A percentile compares a stretch with the other conserved stretches of the same genome.
Evolutionary conservation across 2,329 filamentous ascomycete species (phyloP).

Genomic region (Cladophialophora yegresii): DNA sequence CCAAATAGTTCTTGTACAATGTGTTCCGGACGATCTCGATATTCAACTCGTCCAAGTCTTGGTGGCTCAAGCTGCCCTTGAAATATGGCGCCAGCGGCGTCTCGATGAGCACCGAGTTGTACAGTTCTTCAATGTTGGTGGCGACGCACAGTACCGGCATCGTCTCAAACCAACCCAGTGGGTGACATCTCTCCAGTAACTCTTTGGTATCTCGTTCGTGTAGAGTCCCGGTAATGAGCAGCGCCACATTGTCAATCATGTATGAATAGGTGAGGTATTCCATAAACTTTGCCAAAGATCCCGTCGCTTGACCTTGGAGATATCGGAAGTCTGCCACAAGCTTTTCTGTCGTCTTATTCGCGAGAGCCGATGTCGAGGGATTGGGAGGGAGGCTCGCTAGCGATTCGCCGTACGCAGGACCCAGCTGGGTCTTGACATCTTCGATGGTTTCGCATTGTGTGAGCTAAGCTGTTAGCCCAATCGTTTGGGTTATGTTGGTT

Average conservation of each 20-base stretch:
- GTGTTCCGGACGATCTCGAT: constrained; percentile 99
- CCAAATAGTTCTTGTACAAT: constrained; percentile 98
- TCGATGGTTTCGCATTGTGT: constrained; percentile 47
- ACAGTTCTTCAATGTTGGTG: constrained; percentile 97
- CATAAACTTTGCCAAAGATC: constrained; percentile 90
- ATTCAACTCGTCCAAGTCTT: constrained; percentile 97
- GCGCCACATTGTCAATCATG: constrained; percentile 99
- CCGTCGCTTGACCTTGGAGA: constrained; percentile 87
- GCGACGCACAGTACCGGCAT: constrained; percentile 97
- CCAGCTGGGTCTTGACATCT: constrained; percentile 96
- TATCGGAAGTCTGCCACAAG: constrained; percentile 97
- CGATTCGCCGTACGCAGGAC: constrained; percentile 95
- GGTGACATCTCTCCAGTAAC: constrained; percentile 91
- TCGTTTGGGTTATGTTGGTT: neutral
- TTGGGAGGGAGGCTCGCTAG: constrained; percentile 91
- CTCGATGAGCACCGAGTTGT: constrained; percentile 96
- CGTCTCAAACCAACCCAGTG: constrained; percentile 97
- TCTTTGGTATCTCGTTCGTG: constrained; percentile 97
- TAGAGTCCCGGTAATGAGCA: constrained; percentile 94
- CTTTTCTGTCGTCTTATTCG: constrained; percentile 95
- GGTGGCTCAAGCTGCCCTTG: constrained; percentile 92
- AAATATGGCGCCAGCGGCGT: constrained; percentile 95
- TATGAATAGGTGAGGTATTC: constrained; percentile 98
- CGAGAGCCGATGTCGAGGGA: constrained; percentile 92
- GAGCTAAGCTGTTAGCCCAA: constrained; percentile 23